These are phyloP conservation scores for Penicillium hordei DNA, from an alignment of 2,329 filamentous ascomycete species.

Conservation along the genomic window DNA sequence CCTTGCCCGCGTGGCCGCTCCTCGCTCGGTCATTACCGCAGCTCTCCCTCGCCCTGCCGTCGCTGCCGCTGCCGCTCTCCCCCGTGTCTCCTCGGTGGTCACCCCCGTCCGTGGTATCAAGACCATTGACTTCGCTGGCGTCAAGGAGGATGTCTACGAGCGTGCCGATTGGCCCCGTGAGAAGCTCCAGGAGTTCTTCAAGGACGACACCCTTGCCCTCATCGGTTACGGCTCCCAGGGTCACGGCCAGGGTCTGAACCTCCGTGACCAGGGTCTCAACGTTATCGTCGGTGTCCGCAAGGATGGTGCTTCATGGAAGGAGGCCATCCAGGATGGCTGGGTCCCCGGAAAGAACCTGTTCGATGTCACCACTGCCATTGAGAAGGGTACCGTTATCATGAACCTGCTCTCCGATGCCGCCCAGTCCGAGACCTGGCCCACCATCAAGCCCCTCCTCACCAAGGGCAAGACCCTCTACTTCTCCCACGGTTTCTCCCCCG, in stretches of 20 bases:
- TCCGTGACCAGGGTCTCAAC: constrained; percentile 98
- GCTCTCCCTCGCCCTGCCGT: constrained; percentile 54
- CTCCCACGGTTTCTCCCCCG: constrained; percentile 99
- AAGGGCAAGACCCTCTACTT: constrained; percentile 99
- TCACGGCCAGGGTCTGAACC: constrained; percentile 98
- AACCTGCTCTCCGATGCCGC: constrained; percentile 98
- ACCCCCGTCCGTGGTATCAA: constrained; percentile 73
- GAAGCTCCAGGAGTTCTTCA: constrained; percentile 99
- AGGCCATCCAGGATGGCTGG: constrained; percentile 96
- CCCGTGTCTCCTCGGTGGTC: constrained; percentile 48
- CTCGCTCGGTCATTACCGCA: constrained; percentile 59
- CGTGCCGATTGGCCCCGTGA: constrained; percentile 97
- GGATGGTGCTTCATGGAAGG: constrained; percentile 97
- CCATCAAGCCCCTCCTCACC: constrained; percentile 95
- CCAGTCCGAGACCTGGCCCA: constrained; percentile 97
- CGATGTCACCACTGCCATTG: constrained; percentile 94
- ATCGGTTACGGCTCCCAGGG: constrained; percentile 99
- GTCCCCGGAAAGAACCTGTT: constrained; percentile 98
- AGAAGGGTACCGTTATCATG: constrained; percentile 93
- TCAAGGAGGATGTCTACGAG: constrained; percentile 95
- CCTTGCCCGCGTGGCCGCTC: constrained; percentile 56
- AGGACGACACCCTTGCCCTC: constrained; percentile 97
- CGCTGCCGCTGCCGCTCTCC: constrained; percentile 41
- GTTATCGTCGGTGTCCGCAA: constrained; percentile 99
- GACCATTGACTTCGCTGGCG: constrained; percentile 97